Base-by-base conservation (phyloP, 768 basidiomycete genomes). In the Postia placenta region DNA sequence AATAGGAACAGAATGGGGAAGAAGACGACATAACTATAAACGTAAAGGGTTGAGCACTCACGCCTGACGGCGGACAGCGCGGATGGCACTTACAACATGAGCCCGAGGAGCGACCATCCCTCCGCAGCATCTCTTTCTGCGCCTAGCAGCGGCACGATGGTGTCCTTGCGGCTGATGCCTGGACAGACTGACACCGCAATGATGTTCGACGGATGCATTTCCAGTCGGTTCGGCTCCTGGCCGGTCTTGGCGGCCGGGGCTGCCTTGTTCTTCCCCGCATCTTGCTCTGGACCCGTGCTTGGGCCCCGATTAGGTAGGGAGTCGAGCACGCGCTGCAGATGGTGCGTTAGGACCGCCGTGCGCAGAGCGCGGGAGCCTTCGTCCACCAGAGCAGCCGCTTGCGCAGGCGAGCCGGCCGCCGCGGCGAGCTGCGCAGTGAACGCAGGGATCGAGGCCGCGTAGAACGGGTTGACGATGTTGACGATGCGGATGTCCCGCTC, bases 401-500 rank as follows among this genome's bases (percentile, higher is more conserved):
- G 43, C 25, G 53, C 35, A 0, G 48, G 37, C 11, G 52, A 41
- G 1, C 61, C 55, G 14, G 59, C 53, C 3, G 62, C 58, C 7
- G 59, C 64, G 47, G 61, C 39, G 37, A 64, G 54, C 27, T 55
- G 54, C 1, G 61, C 11, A 30, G 67, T 55, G 56, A 74, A 69
- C 3, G 68, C 55, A 3, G 77, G 74, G 2, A 79, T 70, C 0
- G 89, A 85, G 1, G 93, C 90, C 2, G 91, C 83, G 57, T 95
- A 96, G 56, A 91, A 90, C 2, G 92, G 92, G 50, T 92, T 92
- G 61, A 94, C 77, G 35, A 92, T 73, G 48, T 83, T 83, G 61
- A 97, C 71, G 54, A 96, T 79, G n/a, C 93, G 85, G 36, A 96
- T 90, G 54, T 93, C 89, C 28, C 92, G 77, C 61, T 93, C 92